A percentile compares a stretch with the other conserved stretches of the same genome.
These are phyloP conservation scores for Huntiella decipiens DNA, from an alignment of 2,329 filamentous ascomycete species.

Conservation along the genomic window DNA sequence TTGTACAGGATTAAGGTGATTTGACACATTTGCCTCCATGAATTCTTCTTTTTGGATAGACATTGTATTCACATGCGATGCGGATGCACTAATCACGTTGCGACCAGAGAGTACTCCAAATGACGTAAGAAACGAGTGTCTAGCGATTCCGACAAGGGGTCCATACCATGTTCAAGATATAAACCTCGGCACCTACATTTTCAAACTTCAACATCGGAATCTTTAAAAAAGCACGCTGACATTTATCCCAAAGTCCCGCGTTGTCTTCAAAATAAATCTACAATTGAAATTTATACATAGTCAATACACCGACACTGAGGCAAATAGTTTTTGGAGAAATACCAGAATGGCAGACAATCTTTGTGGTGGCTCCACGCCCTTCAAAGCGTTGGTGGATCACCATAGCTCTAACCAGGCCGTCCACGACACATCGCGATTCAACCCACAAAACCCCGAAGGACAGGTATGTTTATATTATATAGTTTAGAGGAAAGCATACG, in stretches of 20 bases:
- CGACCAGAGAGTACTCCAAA: too few relatives aligned
- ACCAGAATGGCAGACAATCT: slow-evolving; percentile 23
- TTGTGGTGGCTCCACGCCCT: slow-evolving; percentile 24
- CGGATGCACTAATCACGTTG: too few relatives aligned
- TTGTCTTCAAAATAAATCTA: background rate
- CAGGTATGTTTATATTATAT: background rate
- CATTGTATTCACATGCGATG: too few relatives aligned
- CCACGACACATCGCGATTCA: slow-evolving; percentile 20
- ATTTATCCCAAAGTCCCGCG: background rate
- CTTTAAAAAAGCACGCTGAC: background rate
- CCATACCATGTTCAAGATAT: too few relatives aligned
- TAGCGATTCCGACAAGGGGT: too few relatives aligned
- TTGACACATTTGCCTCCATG: too few relatives aligned
- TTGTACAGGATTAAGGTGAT: too few relatives aligned
- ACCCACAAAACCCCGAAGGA: background rate
- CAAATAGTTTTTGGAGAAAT: background rate
- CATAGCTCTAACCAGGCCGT: slow-evolving; percentile 21
- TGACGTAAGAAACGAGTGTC: too few relatives aligned
- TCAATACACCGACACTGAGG: background rate
- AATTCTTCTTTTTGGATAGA: too few relatives aligned
- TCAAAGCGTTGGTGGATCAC: slow-evolving; percentile 25
- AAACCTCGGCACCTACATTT: background rate
- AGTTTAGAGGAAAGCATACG: background rate
- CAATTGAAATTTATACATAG: background rate
- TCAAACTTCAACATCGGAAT: background rate